phyloP scores from a whole-genome alignment of 2,329 filamentous ascomycete genomes.

The Cadophora sp. region DNA sequence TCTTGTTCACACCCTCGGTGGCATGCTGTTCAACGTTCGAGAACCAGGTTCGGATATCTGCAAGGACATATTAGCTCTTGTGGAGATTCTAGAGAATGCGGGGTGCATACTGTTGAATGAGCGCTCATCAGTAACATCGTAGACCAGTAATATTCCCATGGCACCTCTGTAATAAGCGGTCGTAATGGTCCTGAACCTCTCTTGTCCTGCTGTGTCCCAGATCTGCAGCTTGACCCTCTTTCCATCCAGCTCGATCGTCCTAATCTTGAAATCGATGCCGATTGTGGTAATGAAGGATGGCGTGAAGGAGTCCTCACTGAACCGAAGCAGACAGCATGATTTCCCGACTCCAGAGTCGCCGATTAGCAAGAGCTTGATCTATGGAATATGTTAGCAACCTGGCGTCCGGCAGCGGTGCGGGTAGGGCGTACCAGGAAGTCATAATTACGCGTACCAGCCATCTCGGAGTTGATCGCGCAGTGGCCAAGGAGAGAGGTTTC shows the following conservation, averaged over 20 bases:
- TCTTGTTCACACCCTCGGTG: constrained; percentile 99
- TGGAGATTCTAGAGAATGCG: background rate
- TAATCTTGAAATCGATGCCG: constrained; percentile 99
- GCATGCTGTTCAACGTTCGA: constrained; percentile 99
- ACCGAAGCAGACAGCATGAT: constrained; percentile 96
- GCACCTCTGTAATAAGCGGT: constrained; percentile 98
- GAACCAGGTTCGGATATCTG: constrained; percentile 99
- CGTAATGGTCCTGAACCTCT: constrained; percentile 98
- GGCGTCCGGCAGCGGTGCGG: background rate
- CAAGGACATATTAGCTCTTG: constrained; percentile 22
- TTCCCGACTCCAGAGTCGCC: constrained; percentile 99
- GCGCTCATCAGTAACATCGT: constrained; percentile 99
- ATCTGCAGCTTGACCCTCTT: constrained; percentile 99
- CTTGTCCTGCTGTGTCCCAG: constrained; percentile 98
- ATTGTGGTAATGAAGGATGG: constrained; percentile 99
- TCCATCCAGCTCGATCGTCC: constrained; percentile 97
- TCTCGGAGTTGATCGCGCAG: constrained; percentile 50
- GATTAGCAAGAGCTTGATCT: constrained; percentile 98
- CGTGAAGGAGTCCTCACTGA: constrained; percentile 98
- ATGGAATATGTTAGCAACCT: constrained; percentile 31
- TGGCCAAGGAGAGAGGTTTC: constrained; percentile 4
- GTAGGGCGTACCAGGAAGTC: constrained; percentile 82
- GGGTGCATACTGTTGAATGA: constrained; percentile 85
- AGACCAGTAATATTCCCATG: constrained; percentile 97
- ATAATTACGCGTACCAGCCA: constrained; percentile 99